Percentiles rank a stretch among this genome's conserved stretches.
These are phyloP conservation scores for Pholiota conissans DNA, from an alignment of 768 basidiomycete species.

Conservation along the genomic window DNA sequence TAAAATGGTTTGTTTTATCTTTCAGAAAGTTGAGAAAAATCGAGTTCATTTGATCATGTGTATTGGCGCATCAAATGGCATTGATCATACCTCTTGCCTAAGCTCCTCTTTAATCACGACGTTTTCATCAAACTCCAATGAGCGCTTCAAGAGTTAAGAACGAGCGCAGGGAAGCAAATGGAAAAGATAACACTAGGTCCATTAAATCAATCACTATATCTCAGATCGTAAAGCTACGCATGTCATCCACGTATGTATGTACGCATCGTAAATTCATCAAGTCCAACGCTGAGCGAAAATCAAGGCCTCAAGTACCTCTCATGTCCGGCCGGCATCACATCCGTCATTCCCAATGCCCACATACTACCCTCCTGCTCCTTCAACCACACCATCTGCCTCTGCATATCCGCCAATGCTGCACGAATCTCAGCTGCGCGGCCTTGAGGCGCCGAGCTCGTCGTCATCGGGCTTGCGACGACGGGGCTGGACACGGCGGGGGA, in stretches of 20 bases:
- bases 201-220: no score
- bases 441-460: background rate
- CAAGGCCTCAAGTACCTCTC: conserved; percentile 21
- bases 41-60: no score
- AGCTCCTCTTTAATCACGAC: no score
- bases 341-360: conserved; percentile 23
- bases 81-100: no score
- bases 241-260: background rate
- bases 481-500: background rate
- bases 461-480: background rate
- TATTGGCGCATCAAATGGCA: no score
- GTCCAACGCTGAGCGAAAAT: no score
- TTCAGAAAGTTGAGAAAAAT: no score
- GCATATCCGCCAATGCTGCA: conserved; percentile 22
- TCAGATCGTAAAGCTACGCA: background rate
- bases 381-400: conserved; percentile 23
- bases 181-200: no score
- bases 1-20: no score
- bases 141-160: no score
- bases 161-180: no score
- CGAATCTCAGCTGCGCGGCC: conserved; percentile 2
- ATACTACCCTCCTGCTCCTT: conserved; percentile 17
- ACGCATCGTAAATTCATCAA: background rate
- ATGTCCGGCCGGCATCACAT: conserved; percentile 19
- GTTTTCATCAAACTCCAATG: no score